These are phyloP conservation scores for Lunasporangiospora selenospora DNA, from an alignment of 192 early-diverging fungal genomes.

Conservation along the genomic window DNA sequence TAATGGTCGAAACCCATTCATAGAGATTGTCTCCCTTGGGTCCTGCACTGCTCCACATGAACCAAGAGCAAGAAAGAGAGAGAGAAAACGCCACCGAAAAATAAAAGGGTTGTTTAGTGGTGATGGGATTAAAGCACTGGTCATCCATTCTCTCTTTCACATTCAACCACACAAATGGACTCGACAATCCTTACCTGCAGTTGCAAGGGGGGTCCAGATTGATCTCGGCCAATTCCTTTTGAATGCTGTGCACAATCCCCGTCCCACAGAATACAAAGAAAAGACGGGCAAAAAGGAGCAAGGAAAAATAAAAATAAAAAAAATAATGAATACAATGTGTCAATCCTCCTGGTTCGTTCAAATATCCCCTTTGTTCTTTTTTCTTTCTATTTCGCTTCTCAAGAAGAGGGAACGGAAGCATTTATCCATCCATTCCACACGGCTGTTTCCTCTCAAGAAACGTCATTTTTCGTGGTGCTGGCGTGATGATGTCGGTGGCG, in stretches of 20 bases:
- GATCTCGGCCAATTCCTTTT: conserved; percentile 98
- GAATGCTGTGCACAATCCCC: conserved; percentile 66
- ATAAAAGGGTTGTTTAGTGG: not conserved
- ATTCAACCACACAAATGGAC: no score
- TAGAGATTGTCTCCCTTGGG: conserved; percentile 96
- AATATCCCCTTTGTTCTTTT: conserved; percentile 77
- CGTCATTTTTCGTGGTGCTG: no score
- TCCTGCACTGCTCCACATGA: conserved; percentile 70
- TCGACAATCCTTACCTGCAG: conserved; percentile 66
- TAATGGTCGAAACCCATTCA: conserved; percentile 96
- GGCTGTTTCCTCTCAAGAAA: no score
- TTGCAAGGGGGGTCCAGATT: conserved; percentile 93
- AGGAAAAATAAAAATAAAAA: conserved; percentile 7
- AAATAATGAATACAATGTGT: not conserved
- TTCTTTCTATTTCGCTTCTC: conserved; percentile 88
- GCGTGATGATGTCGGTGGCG: no score
- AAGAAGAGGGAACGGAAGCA: conserved; percentile 79
- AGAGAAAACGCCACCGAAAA: not conserved
- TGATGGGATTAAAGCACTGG: not conserved
- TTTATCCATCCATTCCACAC: no score
- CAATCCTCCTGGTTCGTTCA: conserved; percentile 66
- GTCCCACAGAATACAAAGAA: not conserved
- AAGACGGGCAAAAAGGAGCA: not conserved
- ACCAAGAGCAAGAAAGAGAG: not conserved
- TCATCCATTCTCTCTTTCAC: no score